A percentile compares a stretch with the other conserved stretches of the same genome.
Evolutionary conservation across 306 rosid species (phyloP).

Genomic region (Crataegus laevigata): DNA sequence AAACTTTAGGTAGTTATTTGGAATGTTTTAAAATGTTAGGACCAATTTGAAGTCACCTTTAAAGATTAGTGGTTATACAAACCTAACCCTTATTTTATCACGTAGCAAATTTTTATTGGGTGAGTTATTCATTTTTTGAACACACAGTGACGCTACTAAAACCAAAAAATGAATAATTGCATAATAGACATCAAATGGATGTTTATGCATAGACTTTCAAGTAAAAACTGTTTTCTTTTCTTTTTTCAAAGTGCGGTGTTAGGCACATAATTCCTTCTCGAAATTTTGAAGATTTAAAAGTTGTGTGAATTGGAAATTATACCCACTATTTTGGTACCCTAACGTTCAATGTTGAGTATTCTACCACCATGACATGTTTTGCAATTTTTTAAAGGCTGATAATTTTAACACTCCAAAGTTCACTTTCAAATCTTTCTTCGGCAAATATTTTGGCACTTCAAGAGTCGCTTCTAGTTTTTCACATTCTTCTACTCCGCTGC

Average conservation of each 20-base stretch:
- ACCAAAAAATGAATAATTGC: background rate
- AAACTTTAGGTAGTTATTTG: too few relatives aligned
- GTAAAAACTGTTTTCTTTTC: background rate
- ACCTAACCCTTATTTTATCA: too few relatives aligned
- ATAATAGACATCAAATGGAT: background rate
- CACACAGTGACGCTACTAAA: background rate
- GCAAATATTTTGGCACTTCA: background rate
- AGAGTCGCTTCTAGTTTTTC: background rate
- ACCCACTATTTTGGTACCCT: background rate
- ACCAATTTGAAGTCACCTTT: too few relatives aligned
- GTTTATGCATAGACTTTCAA: too few relatives aligned
- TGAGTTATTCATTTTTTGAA: too few relatives aligned
- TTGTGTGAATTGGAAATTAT: background rate
- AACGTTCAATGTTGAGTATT: background rate
- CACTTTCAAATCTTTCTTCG: too few relatives aligned
- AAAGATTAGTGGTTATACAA: too few relatives aligned
- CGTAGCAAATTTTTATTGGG: background rate
- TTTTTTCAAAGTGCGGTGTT: background rate
- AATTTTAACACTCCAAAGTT: background rate
- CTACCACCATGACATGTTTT: background rate
- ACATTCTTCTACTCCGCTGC: too few relatives aligned
- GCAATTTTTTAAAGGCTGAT: too few relatives aligned
- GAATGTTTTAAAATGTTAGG: too few relatives aligned
- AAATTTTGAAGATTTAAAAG: background rate
- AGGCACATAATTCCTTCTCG: conserved; percentile 14